Percentiles rank a stretch among this genome's conserved stretches.
Conservation (phyloP, 495 filamentous ascomycete species). For the Podospora tetraspora region DNA sequence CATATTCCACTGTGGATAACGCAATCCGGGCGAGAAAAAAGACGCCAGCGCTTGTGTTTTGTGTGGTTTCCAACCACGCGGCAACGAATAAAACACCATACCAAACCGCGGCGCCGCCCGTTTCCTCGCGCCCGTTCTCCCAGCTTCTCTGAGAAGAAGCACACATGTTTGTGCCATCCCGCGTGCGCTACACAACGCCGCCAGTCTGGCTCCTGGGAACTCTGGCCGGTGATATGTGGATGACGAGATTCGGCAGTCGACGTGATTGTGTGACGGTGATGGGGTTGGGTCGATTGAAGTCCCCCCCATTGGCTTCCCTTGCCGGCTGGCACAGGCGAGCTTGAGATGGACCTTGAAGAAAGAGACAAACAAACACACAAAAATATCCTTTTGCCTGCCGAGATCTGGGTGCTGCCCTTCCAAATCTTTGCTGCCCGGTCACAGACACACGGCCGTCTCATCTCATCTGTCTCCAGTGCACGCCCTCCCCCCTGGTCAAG, state of each 20-base stretch:
- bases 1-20: not conserved
- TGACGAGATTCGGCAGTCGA: not conserved
- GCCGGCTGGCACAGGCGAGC: not conserved
- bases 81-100: conserved; percentile 13
- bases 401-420: not conserved
- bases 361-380: not conserved
- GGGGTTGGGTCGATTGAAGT: not conserved
- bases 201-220: not conserved
- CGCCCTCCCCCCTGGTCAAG: not conserved
- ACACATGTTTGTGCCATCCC: conserved; percentile 1
- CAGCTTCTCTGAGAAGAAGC: not conserved
- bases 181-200: not conserved
- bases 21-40: not conserved
- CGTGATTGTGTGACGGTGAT: not conserved
- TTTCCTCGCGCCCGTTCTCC: not conserved
- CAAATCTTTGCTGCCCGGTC: not conserved
- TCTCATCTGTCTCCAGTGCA: not conserved
- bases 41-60: not conserved
- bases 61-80: conserved; percentile 9
- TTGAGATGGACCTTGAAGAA: not conserved
- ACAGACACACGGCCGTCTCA: not conserved
- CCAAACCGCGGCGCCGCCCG: conserved; percentile 6
- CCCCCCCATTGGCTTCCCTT: not conserved
- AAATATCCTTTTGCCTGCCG: not conserved
- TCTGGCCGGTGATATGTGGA: too few species aligned